Base-by-base conservation (phyloP, 2,329 filamentous ascomycete genomes). In the Phoma sp. region DNA sequence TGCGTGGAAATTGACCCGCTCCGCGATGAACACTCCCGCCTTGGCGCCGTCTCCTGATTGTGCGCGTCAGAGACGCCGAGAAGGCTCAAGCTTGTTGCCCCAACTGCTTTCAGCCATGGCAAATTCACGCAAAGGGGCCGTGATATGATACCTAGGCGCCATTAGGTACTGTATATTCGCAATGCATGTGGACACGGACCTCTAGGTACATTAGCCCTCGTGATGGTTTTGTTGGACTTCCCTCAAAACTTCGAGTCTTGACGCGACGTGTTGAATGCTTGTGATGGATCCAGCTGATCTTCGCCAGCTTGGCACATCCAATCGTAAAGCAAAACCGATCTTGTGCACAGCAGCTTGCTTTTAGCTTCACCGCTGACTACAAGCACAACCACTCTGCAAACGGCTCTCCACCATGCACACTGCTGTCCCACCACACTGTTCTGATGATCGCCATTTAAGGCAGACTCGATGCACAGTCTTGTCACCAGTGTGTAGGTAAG, bases 231-330 rank as follows among this genome's bases (percentile, higher is more conserved):
- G 29, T 25, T 5, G 7, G 9, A 25, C 15, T 21, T 37, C 29
- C 36, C 36, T 50, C n/a, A 13, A 21, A 22, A 43, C 15, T 37
- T 32, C 15, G 24, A 15, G 22, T 47, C 37, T 47, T 43, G 46
- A 39, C 33, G 45, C 51, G 25, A 57, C 43, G 45, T 44, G 46
- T 24, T 22, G 56, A 52, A 52, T 44, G 61, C 61, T 62, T 65
- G 56, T 47, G 50, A 49, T 35, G 33, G 31, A 32, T 35, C 27
- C 44, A 44, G 44, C 47, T 48, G 43, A 55, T 49, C 39, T 48
- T 43, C 7, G 36, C 24, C 27, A 50, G 12, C 53, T 53, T 48
- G 35, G 51, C 40, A 25, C 32, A 13, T 38, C 41, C 41, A 51
- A 50, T 46, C 37, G 41, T 22, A 38, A 22, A 22, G 17, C 17